These are phyloP conservation scores for Knoxdaviesia proteae DNA, from an alignment of 2,329 filamentous ascomycete species.

Conservation along the genomic window DNA sequence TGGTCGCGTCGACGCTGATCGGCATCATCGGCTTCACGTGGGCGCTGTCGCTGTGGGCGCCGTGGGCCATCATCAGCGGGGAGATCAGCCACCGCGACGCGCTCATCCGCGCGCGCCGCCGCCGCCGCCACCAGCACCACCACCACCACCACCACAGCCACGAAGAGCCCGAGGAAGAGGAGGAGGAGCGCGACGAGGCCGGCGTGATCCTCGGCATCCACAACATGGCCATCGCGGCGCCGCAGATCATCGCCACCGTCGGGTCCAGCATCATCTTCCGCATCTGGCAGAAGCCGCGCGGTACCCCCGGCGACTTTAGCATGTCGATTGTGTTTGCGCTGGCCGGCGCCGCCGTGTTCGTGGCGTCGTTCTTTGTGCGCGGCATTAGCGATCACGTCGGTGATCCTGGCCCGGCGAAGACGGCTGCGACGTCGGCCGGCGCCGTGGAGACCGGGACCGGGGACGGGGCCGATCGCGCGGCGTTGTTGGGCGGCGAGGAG, in stretches of 20 bases:
- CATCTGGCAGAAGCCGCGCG: constrained; percentile 69
- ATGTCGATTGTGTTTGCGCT: constrained; percentile 73
- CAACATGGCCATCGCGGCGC: constrained; percentile 82
- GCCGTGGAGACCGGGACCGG: not conserved
- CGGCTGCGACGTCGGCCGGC: not conserved
- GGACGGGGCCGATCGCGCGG: not conserved
- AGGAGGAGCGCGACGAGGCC: constrained; percentile 50
- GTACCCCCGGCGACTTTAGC: constrained; percentile 65
- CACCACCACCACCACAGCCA: constrained; percentile 1
- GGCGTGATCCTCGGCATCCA: constrained; percentile 87
- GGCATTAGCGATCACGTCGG: constrained; percentile 23
- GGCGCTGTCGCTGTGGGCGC: constrained; percentile 86
- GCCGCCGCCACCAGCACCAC: constrained; percentile 7
- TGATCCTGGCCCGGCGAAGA: not conserved
- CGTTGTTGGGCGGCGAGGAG: not conserved
- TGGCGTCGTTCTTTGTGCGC: constrained; percentile 53
- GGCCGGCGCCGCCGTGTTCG: constrained; percentile 57
- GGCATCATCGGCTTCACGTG: constrained; percentile 74
- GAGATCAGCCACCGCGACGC: constrained; percentile 74
- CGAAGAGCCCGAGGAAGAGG: constrained; percentile 15
- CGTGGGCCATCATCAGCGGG: constrained; percentile 83
- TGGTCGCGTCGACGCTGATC: constrained; percentile 55
- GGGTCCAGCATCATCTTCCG: constrained; percentile 71
- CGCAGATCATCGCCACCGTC: constrained; percentile 77
- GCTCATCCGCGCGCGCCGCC: constrained; percentile 18